Evolutionary conservation across 192 early-diverging fungal species (phyloP).

Genomic region (Podila minutissima): DNA sequence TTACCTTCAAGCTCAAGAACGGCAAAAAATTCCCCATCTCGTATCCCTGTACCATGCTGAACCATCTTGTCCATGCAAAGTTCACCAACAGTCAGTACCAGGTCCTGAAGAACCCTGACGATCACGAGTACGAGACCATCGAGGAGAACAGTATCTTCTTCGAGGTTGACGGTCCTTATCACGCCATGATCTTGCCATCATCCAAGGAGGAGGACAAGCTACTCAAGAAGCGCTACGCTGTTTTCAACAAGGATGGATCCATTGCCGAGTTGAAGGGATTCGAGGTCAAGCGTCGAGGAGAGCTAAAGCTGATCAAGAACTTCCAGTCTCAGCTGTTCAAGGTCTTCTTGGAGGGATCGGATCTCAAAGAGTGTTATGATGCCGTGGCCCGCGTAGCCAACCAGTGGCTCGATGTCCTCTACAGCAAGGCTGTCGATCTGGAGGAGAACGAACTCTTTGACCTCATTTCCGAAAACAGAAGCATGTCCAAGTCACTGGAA

Average conservation of each 20-base stretch:
- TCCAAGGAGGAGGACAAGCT: constrained; percentile 96
- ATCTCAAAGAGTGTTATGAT: constrained; percentile 88
- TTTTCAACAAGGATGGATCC: constrained; percentile 94
- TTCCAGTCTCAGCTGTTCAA: constrained; percentile 96
- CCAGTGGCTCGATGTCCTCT: constrained; percentile 96
- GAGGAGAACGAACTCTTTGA: constrained; percentile 93
- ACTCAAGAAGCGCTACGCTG: constrained; percentile 98
- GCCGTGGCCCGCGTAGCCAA: constrained; percentile 91
- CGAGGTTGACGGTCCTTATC: constrained; percentile 98
- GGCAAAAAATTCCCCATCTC: constrained; percentile 88
- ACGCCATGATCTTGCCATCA: constrained; percentile 96
- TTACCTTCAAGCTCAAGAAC: constrained; percentile 81
- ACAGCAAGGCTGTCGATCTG: constrained; percentile 81
- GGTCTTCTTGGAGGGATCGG: constrained; percentile 89
- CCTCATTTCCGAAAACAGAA: constrained; percentile 96
- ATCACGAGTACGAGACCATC: constrained; percentile 69
- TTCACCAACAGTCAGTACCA: constrained; percentile 99
- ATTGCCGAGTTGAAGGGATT: constrained; percentile 98
- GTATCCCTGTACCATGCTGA: constrained; percentile 98
- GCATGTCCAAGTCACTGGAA: constrained; percentile 94
- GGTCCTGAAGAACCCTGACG: constrained; percentile 68
- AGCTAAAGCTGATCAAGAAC: constrained; percentile 97
- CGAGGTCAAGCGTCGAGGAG: constrained; percentile 98
- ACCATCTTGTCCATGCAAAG: constrained; percentile 94
- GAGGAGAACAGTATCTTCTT: constrained; percentile 99